These are phyloP conservation scores for Lichina pygmaea DNA, from an alignment of 495 filamentous ascomycete species.

Conservation along the genomic window DNA sequence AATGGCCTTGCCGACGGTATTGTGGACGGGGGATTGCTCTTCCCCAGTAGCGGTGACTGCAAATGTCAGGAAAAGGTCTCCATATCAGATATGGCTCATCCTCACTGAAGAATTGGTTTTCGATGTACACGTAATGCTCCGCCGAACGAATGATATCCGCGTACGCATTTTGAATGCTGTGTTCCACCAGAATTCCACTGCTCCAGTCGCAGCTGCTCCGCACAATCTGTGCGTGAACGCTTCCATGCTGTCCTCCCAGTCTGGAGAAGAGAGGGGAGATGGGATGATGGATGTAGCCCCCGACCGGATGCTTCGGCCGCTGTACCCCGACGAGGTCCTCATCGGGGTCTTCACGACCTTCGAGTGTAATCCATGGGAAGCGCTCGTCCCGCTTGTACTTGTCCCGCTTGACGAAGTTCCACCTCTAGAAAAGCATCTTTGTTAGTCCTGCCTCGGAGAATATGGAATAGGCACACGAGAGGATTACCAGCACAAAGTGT, in stretches of 20 bases:
- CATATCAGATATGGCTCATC: neutral
- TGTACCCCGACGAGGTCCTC: conserved; percentile 75
- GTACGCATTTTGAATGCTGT: conserved; percentile 85
- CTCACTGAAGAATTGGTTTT: conserved; percentile 84
- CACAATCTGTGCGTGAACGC: conserved; percentile 57
- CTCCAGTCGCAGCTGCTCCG: conserved; percentile 83
- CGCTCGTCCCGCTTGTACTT: conserved; percentile 73
- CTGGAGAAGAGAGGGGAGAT: conserved; percentile 28
- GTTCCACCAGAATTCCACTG: conserved; percentile 72
- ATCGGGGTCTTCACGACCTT: conserved; percentile 51
- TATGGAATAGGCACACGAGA: neutral
- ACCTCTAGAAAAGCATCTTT: conserved; percentile 9
- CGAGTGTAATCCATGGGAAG: conserved; percentile 61
- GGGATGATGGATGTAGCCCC: conserved; percentile 66
- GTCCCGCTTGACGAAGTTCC: conserved; percentile 94
- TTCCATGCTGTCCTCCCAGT: conserved; percentile 32
- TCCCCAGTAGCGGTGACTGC: conserved; percentile 71
- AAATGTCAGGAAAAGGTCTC: neutral
- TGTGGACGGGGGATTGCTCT: conserved; percentile 59
- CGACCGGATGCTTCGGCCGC: conserved; percentile 59
- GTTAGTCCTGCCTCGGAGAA: neutral
- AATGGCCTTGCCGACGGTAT: conserved; percentile 63
- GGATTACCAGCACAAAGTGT: conserved; percentile 47
- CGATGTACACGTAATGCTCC: conserved; percentile 82
- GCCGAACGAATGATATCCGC: conserved; percentile 60